phyloP scores from a whole-genome alignment of 371 early-diverging fungal species.

The Lichtheimia ornata region DNA sequence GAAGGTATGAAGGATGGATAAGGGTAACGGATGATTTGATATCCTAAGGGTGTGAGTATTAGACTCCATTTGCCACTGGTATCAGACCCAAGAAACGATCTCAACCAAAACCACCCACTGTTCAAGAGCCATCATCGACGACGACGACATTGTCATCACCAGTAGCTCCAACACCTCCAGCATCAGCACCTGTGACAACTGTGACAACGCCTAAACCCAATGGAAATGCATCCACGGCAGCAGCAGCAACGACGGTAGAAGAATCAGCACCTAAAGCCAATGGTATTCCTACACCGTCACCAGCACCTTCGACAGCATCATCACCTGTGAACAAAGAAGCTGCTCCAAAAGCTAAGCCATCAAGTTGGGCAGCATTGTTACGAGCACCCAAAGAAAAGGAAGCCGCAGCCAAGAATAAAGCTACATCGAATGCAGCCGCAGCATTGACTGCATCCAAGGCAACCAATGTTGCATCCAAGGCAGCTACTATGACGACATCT shows the following conservation, averaged over 20 bases:
- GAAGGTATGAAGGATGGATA: conserved; percentile 35
- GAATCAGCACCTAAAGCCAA: not conserved
- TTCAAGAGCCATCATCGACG: conserved; percentile 16
- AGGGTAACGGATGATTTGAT: conserved; percentile 5
- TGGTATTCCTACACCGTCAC: not conserved
- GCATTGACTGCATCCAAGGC: conserved; percentile 14
- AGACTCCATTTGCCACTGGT: conserved; percentile 50
- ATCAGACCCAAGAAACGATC: conserved; percentile 20
- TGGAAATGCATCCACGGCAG: not conserved
- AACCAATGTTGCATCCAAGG: not conserved
- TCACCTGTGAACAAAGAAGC: not conserved
- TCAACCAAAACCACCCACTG: conserved; percentile 7
- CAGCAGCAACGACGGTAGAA: conserved; percentile 3
- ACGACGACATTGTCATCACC: not conserved
- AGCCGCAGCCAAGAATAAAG: conserved; percentile 20
- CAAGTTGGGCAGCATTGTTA: conserved; percentile 64
- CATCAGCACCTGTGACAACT: conserved; percentile 16
- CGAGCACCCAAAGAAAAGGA: conserved; percentile 27
- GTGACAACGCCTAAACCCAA: not conserved
- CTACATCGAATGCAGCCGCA: conserved; percentile 12
- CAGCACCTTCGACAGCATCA: not conserved
- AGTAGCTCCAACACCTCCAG: conserved; percentile 3
- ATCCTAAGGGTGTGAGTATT: not conserved
- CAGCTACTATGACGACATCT: not conserved
- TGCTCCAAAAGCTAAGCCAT: conserved; percentile 43